Evolutionary conservation across 805 yeast species (phyloP).

Genomic region (Sugiyamaella floridensis): DNA sequence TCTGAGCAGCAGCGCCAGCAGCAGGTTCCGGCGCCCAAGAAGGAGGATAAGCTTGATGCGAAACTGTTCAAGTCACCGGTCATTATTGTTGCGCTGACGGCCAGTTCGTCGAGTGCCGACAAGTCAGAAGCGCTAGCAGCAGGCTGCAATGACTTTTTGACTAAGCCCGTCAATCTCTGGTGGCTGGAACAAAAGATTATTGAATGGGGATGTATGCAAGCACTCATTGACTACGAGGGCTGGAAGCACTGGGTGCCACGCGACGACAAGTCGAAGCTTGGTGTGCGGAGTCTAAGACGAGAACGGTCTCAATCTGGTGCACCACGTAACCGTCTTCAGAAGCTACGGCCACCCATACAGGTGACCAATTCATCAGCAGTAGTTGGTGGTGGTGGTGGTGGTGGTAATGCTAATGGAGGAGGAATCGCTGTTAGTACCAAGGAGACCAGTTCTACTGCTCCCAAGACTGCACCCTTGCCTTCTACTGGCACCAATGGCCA

Average conservation of each 20-base stretch:
- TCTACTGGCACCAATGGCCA: no score
- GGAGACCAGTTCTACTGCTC: no score
- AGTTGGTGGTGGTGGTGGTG: background rate
- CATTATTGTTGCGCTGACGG: conserved; percentile 96
- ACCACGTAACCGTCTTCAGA: background rate
- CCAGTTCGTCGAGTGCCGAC: conserved; percentile 78
- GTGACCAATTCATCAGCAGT: background rate
- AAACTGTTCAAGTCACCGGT: conserved; percentile 81
- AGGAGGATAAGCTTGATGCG: conserved; percentile 49
- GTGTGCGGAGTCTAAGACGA: background rate
- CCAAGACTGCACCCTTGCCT: no score
- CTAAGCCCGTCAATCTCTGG: conserved; percentile 89
- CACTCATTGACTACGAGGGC: conserved; percentile 88
- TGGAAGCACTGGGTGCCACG: conserved; percentile 48
- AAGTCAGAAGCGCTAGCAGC: conserved; percentile 88
- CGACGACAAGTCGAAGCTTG: conserved; percentile 1
- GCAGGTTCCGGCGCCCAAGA: conserved; percentile 21
- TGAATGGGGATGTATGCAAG: conserved; percentile 99
- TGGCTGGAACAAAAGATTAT: conserved; percentile 87
- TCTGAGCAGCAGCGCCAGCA: conserved; percentile 31
- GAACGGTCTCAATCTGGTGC: background rate
- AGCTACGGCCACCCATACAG: background rate
- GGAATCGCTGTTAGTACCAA: background rate
- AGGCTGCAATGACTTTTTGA: conserved; percentile 94
- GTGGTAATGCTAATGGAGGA: background rate